phyloP scores from a whole-genome alignment of 1,284 basidiomycete species.

The Moesziomyces sp. region DNA sequence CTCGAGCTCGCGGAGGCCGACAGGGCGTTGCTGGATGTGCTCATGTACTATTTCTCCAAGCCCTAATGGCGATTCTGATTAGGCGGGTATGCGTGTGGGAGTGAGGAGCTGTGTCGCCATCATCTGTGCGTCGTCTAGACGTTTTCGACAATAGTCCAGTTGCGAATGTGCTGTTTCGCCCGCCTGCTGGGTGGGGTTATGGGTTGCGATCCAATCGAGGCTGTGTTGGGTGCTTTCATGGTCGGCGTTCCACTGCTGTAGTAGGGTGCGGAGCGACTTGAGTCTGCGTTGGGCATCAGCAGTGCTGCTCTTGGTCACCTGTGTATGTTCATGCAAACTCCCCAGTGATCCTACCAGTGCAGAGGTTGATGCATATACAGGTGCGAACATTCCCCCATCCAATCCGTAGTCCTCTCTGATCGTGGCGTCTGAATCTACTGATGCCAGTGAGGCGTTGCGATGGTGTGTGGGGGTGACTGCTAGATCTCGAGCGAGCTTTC shows the following conservation, averaged over 20 bases:
- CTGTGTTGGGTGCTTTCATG: constrained; percentile 31
- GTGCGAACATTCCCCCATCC: constrained; percentile 5
- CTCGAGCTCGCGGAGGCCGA: constrained; percentile 19
- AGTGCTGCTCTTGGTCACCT: constrained; percentile 34
- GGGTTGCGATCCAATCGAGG: constrained; percentile 20
- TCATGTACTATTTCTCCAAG: constrained; percentile 49
- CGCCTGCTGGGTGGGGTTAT: not conserved
- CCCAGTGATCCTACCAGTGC: constrained; percentile 18
- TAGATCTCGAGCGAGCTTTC: constrained; percentile 6
- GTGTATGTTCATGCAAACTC: constrained; percentile 45
- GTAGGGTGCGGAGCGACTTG: constrained; percentile 23
- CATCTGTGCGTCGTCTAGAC: not conserved
- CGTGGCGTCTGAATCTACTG: constrained; percentile 2
- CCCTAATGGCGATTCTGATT: constrained; percentile 8
- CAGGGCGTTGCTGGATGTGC: constrained; percentile 39
- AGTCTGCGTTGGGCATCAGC: constrained; percentile 41
- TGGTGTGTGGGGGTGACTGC: not conserved
- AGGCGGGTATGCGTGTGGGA: not conserved
- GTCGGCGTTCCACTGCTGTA: constrained; percentile 37
- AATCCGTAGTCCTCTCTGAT: constrained; percentile 2
- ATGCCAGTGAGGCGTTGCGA: not conserved
- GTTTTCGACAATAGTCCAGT: not conserved
- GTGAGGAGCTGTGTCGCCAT: not conserved
- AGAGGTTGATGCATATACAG: constrained; percentile 22
- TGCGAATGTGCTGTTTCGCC: not conserved